Percentiles rank a stretch among this genome's conserved stretches.
These are phyloP conservation scores for Boletellus deceptivus DNA, from an alignment of 1,284 basidiomycete species.

Conservation along the genomic window DNA sequence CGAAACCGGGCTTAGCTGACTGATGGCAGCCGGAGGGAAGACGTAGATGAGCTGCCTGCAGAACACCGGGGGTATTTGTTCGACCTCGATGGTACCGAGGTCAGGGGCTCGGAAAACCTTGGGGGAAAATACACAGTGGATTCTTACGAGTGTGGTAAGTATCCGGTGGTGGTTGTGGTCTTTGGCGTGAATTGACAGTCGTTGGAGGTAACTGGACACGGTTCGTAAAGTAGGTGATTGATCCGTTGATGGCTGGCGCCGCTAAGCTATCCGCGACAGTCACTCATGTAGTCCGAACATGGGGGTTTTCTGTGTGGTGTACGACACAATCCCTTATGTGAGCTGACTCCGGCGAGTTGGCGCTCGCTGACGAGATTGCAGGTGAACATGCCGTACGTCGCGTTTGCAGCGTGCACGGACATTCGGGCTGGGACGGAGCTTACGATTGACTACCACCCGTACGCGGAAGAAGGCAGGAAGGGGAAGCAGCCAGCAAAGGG, in stretches of 20 bases:
- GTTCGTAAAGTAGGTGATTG: constrained; percentile 58
- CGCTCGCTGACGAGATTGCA: constrained; percentile 22
- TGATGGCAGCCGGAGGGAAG: constrained; percentile 38
- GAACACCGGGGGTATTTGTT: constrained; percentile 48
- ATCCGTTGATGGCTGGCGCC: not conserved
- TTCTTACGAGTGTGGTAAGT: constrained; percentile 45
- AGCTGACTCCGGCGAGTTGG: constrained; percentile 12
- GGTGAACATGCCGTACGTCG: constrained; percentile 60
- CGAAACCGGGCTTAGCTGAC: constrained; percentile 3
- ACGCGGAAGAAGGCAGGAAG: constrained; percentile 28
- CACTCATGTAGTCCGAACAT: constrained; percentile 66
- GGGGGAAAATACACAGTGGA: constrained; percentile 48
- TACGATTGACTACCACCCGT: constrained; percentile 63
- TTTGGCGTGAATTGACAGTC: constrained; percentile 1
- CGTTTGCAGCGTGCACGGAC: constrained; percentile 48
- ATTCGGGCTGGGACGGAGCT: constrained; percentile 55
- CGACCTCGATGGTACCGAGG: constrained; percentile 56
- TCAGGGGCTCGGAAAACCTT: constrained; percentile 33
- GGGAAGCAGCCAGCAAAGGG: constrained; percentile 21
- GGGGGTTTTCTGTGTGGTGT: constrained; percentile 54
- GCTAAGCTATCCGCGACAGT: constrained; percentile 34
- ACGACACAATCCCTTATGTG: constrained; percentile 57
- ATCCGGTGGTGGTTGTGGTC: not conserved
- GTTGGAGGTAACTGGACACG: constrained; percentile 66
- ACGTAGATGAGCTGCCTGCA: constrained; percentile 35